Conservation (phyloP, 2,329 filamentous ascomycete genomes). For the Ophiocordyceps sinensis region DNA sequence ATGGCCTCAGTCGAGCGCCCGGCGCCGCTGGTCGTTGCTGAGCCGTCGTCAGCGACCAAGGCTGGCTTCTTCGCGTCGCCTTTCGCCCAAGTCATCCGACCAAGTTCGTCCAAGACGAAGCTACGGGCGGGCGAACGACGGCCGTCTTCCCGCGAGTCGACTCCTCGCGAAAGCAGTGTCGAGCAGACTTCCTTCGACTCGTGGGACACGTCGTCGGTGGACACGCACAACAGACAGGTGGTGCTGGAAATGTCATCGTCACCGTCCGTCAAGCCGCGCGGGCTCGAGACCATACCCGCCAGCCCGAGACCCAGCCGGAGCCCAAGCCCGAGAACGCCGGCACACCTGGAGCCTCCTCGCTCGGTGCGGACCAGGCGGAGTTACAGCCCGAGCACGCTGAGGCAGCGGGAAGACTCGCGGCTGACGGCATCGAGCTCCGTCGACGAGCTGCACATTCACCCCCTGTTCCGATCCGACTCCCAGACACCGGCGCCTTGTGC, state of each 20-base stretch:
- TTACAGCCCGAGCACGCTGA: conserved; percentile 28
- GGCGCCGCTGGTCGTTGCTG: conserved; percentile 25
- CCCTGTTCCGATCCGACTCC: conserved; percentile 61
- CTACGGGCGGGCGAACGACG: conserved; percentile 28
- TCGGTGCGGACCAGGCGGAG: conserved; percentile 32
- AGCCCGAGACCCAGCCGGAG: conserved; percentile 50
- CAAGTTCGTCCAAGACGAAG: conserved; percentile 41
- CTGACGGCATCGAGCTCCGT: conserved; percentile 12
- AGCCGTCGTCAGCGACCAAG: conserved; percentile 9
- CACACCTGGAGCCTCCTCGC: conserved; percentile 41
- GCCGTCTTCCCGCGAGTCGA: conserved; percentile 33
- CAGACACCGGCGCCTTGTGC: conserved; percentile 50
- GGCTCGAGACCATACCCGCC: conserved; percentile 58
- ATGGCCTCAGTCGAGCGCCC: conserved; percentile 20
- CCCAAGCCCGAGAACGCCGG: conserved; percentile 44
- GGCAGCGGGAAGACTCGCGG: conserved; percentile 13
- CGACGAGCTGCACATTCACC: conserved; percentile 59
- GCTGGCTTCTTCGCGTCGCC: conserved; percentile 18
- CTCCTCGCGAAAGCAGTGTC: conserved; percentile 18
- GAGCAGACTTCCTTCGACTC: conserved; percentile 54
- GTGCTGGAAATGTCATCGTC: conserved; percentile 35
- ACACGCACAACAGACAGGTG: conserved; percentile 44
- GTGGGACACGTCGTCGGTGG: conserved; percentile 60
- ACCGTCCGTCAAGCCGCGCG: conserved; percentile 29
- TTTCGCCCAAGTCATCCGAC: conserved; percentile 33